Evolutionary conservation across 805 yeast genomes (phyloP), one percentile per base, ranked within the genome.

Genomic region (Monosporozyma yasuniensis): DNA sequence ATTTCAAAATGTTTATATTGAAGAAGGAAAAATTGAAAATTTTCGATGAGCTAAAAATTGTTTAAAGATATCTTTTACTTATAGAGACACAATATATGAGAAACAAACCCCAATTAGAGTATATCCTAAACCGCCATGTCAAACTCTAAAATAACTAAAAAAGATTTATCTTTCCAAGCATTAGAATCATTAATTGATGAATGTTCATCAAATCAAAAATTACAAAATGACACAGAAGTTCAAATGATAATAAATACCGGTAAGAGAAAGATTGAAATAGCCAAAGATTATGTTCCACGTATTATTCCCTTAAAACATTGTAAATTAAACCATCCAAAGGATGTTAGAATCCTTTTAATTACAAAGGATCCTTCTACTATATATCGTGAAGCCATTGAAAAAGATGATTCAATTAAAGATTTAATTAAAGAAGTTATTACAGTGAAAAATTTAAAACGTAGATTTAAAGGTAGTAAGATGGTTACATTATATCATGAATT

Each of bases 281-380:
- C 68, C 23, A 73, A 71, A 44, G 84, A 80, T 52, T 68, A 71
- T 53, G 69, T 76, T 1, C 84, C 86, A 3, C 67, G 86, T 41
- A 75, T 83, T 46, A 70, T 82, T 22, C 85, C 87, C 3, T 54
- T 84, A 11, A 72, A 78, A 0, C 69, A 75, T 5, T 57, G 60
- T 54, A 74, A 77, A 54, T 63, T 84, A 50, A 75, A 74, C 47
- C 72, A 71, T 50, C 61, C 78, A 2, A 73, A 74, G 19, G 75
- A 76, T 19, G 69, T 75, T 46, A 69, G 79, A 21, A 74, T 84
- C 4, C 61, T 85, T 3, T 69, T 87, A 18, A 73, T 87, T 12
- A 83, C 91, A 8, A 85, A 83, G 54, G 93, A 87, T 59, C 90
- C 91, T 1, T 77, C 83, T 4, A 70, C 76, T 4, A 71, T 73